Conservation (phyloP, 2,329 filamentous ascomycete species). For the Tolypocladium ophioglossoides region DNA sequence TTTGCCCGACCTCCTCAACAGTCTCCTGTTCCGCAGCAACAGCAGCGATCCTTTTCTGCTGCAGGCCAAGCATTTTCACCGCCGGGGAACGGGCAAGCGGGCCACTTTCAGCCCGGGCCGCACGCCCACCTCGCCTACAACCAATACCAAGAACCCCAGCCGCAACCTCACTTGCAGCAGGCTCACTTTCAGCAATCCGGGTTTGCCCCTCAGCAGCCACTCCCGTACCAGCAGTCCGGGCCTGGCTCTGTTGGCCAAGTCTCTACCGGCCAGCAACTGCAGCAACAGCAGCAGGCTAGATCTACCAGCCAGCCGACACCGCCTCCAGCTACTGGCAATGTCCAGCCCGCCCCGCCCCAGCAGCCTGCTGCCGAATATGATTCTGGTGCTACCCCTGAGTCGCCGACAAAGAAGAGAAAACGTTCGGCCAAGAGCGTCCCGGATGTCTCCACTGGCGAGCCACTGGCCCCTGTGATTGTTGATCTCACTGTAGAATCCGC, state of each 20-base stretch:
- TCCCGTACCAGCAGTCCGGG: constrained; percentile 10
- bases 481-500: constrained; percentile 19
- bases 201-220: constrained; percentile 10
- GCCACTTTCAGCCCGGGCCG: constrained; percentile 8
- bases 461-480: constrained; percentile 6
- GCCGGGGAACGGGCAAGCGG: constrained; percentile 14
- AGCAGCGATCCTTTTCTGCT: constrained; percentile 13
- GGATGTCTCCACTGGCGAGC: constrained; percentile 17
- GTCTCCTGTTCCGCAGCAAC: constrained; percentile 19
- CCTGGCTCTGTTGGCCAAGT: background rate
- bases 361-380: background rate
- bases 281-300: constrained; percentile 12
- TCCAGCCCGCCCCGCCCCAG: background rate
- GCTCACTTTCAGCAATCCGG: constrained; percentile 4
- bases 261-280: constrained; percentile 4
- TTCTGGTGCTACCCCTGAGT: constrained; percentile 11
- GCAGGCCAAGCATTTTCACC: constrained; percentile 13
- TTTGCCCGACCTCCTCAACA: constrained; percentile 17
- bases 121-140: constrained; percentile 5
- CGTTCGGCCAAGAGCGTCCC: constrained; percentile 16
- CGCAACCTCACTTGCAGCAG: constrained; percentile 3
- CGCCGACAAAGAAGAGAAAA: constrained; percentile 28
- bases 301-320: constrained; percentile 6
- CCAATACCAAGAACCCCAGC: constrained; percentile 2
- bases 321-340: constrained; percentile 1